Conservation (phyloP, 148 eudicot genomes). For the Limonium bicolor region DNA sequence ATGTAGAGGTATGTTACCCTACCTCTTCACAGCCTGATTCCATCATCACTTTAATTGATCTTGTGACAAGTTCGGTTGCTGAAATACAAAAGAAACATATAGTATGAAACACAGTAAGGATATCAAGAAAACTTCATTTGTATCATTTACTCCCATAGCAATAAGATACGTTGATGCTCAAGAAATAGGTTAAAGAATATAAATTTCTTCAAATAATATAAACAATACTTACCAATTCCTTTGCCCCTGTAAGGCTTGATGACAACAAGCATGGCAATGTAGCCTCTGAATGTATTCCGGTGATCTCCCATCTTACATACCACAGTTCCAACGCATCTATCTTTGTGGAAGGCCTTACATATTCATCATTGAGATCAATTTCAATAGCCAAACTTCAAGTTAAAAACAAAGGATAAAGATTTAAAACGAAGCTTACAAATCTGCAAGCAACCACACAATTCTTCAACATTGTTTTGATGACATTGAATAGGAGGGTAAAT, state of each 20-base stretch:
- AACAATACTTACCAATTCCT: conserved; percentile 50
- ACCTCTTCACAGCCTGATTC: conserved; percentile 99
- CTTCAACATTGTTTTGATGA: background rate
- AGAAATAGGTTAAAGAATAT: background rate
- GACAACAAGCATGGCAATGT: conserved; percentile 96
- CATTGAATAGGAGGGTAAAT: background rate
- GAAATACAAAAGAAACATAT: conserved; percentile 12
- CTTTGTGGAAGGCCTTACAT: conserved; percentile 70
- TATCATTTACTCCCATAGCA: background rate
- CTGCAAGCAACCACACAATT: no score
- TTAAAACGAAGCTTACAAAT: background rate
- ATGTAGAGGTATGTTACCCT: no score
- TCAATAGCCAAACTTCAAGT: background rate
- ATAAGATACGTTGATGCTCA: background rate
- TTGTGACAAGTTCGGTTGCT: conserved; percentile 89
- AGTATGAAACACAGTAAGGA: background rate
- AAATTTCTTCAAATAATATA: background rate
- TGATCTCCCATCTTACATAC: conserved; percentile 97
- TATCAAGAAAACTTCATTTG: background rate
- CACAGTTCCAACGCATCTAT: conserved; percentile 81
- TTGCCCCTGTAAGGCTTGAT: conserved; percentile 73
- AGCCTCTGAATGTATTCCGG: conserved; percentile 74
- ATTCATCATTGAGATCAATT: background rate
- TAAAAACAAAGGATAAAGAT: background rate
- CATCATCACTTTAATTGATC: conserved; percentile 89